Evolutionary conservation across 495 filamentous ascomycete species (phyloP), one percentile per base, ranked within the genome.

Genomic region (Neurospora africana): DNA sequence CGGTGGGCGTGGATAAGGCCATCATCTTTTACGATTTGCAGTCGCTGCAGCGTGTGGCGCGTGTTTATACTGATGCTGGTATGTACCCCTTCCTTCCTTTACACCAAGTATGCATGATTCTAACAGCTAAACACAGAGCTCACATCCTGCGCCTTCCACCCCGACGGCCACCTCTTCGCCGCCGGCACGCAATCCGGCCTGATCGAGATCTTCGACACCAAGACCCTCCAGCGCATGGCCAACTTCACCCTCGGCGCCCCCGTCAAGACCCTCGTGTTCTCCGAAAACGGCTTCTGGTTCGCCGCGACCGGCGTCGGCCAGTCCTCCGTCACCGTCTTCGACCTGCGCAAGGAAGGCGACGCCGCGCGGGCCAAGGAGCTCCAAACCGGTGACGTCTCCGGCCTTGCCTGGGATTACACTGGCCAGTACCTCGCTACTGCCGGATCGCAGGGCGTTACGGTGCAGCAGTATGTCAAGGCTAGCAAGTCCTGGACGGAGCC

Each of bases 221-320:
- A 91, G 78, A 89, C 88, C 4, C 89, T 91, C 13, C 81, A 86
- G 69, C 85, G 86, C 74, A 92, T 91, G 21, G 92, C 92, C 19
- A 87, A 84, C 76, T 95, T 94, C 79, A 82, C 85, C 17, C 84
- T 91, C 71, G 85, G 87, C 5, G 87, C 87, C 3, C 87, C 92
- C 0, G 87, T 97, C 37, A 88, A 90, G 75, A 86, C 88, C 37
- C 81, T 99, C 8, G 84, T 89, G 74, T 99, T 99, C 83, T 98
- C 94, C 0, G 96, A 99, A 81, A 99, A 98, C 74, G 95, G 95
- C n/a, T 95, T 90, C 73, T 98, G 93, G 91, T 89, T 99, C 74
- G 95, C 96, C 11, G 88, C 92, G 1, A 88, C 89, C 19, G 87
- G 87, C 30, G 88, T 91, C 75, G 89, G 89, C 27, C 90, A 91